phyloP scores from a whole-genome alignment of 768 basidiomycete species.

The Russula lepida region DNA sequence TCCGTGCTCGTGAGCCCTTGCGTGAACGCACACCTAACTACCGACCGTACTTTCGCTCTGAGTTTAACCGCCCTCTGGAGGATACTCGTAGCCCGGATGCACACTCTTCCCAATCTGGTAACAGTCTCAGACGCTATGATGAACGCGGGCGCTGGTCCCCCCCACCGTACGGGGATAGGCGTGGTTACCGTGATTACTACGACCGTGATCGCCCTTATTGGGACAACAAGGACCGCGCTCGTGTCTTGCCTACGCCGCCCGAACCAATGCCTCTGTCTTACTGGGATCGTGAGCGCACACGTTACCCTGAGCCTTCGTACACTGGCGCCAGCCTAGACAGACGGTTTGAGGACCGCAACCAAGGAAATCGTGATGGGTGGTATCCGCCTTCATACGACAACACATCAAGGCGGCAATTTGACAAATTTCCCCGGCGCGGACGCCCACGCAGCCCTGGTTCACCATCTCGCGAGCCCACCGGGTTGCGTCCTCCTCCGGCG shows the following conservation, averaged over 20 bases:
- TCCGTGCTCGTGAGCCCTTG: constrained; percentile 16
- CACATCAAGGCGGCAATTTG: constrained; percentile 1
- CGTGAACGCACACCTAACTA: constrained; percentile 5
- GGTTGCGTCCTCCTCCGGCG: constrained; percentile 12
- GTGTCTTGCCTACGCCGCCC: not conserved
- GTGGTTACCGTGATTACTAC: constrained; percentile 11
- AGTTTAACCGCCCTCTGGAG: constrained; percentile 18
- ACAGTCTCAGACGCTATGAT: constrained; percentile 10
- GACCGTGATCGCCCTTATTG: constrained; percentile 15
- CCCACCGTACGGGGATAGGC: constrained; percentile 3
- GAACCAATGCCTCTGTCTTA: not conserved
- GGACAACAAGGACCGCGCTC: constrained; percentile 8
- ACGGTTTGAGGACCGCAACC: constrained; percentile 12
- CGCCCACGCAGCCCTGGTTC: constrained; percentile 19
- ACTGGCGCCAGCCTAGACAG: not conserved
- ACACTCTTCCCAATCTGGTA: not conserved
- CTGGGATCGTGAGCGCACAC: constrained; percentile 9
- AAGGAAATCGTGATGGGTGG: constrained; percentile 11
- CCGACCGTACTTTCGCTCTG: constrained; percentile 19
- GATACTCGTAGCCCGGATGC: constrained; percentile 14
- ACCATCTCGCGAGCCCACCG: not conserved
- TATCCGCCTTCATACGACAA: constrained; percentile 3
- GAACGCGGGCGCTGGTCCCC: constrained; percentile 13
- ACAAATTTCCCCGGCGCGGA: constrained; percentile 3
- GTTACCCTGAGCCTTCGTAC: constrained; percentile 10